Conservation (phyloP, 2,329 filamentous ascomycete genomes). For the Immersiporthe knoxdaviesiana region DNA sequence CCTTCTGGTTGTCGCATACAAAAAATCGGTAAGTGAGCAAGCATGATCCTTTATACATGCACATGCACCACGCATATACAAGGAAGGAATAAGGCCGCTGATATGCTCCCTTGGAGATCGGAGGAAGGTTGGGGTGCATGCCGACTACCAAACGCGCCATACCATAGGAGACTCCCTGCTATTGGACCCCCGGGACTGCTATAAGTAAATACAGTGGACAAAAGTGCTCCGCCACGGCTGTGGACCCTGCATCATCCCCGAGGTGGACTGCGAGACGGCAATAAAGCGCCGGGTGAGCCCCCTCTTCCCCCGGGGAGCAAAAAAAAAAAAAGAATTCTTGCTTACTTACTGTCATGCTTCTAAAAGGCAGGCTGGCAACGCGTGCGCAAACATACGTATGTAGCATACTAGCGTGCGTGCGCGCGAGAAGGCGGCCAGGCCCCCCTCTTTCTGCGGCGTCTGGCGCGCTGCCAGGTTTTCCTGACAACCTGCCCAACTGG, state of each 20-base stretch:
- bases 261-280: neutral
- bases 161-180: neutral
- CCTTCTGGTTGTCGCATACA: no score
- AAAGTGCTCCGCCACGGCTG: neutral
- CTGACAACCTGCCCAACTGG: slow-evolving; percentile 8
- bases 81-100: no score
- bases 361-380: neutral
- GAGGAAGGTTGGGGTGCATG: neutral
- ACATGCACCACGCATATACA: no score
- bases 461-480: neutral
- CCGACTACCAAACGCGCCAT: neutral
- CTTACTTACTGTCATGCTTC: neutral
- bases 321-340: neutral
- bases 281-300: neutral
- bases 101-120: neutral
- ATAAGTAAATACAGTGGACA: neutral
- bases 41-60: no score
- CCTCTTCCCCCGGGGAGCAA: no score
- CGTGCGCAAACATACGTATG: neutral
- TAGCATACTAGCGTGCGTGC: neutral
- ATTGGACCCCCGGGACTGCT: neutral
- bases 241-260: slow-evolving; percentile 2
- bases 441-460: no score
- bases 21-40: no score
- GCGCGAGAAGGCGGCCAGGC: no score